Percentiles rank a stretch among this genome's conserved stretches.
Evolutionary conservation across 2,329 filamentous ascomycete species (phyloP).

Genomic region (Calonectria leucothoes): DNA sequence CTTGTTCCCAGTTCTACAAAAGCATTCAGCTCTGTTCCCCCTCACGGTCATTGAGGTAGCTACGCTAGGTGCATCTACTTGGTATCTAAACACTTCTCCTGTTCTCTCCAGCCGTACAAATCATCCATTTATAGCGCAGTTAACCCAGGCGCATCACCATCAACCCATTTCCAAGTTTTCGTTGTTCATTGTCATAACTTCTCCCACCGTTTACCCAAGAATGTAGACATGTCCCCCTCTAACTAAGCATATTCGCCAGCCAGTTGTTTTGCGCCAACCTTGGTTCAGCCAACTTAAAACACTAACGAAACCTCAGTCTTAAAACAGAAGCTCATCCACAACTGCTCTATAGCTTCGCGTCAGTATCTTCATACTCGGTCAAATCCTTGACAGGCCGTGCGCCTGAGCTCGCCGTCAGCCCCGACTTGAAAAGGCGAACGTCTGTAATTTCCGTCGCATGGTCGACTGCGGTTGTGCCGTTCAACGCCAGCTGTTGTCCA

Average conservation of each 20-base stretch:
- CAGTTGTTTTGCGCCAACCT: conserved; percentile 2
- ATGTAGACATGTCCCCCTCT: conserved; percentile 19
- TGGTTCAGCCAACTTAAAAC: conserved; percentile 6
- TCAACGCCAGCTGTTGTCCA: conserved; percentile 44
- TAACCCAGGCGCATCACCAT: conserved; percentile 6
- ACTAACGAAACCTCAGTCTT: conserved; percentile 12
- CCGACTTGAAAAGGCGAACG: conserved; percentile 83
- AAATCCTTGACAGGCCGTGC: conserved; percentile 80
- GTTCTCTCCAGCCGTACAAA: conserved; percentile 18
- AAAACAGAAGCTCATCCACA: background rate
- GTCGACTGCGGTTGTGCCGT: conserved; percentile 56
- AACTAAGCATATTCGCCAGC: conserved; percentile 27
- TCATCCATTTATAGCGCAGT: background rate
- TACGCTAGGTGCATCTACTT: background rate
- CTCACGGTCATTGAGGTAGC: conserved; percentile 8
- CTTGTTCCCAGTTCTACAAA: background rate
- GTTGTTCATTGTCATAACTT: conserved; percentile 8
- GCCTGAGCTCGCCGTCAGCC: conserved; percentile 77
- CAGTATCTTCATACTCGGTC: conserved; percentile 86
- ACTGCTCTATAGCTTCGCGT: conserved; percentile 75
- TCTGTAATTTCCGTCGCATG: conserved; percentile 75
- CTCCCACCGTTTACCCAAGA: conserved; percentile 10
- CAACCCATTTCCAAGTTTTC: conserved; percentile 1
- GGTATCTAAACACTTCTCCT: conserved; percentile 10
- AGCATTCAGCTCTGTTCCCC: background rate